phyloP scores from a whole-genome alignment of 1,284 basidiomycete species.

The Peniophora sp. region DNA sequence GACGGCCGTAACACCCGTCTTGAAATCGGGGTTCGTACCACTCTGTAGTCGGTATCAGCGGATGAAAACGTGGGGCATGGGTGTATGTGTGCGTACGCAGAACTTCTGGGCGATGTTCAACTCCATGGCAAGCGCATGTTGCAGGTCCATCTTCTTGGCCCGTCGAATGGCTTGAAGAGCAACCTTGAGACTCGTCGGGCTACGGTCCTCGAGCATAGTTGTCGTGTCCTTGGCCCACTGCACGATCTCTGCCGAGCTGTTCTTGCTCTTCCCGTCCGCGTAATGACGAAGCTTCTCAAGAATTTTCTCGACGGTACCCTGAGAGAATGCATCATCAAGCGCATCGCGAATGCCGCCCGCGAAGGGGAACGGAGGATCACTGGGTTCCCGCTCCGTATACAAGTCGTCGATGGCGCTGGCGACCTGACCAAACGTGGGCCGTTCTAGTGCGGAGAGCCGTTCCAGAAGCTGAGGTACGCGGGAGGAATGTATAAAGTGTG shows the following conservation, averaged over 20 bases:
- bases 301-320: slow-evolving; percentile 66
- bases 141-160: slow-evolving; percentile 56
- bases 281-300: slow-evolving; percentile 47
- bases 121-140: slow-evolving; percentile 75
- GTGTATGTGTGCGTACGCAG: slow-evolving; percentile 51
- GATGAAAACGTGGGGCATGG: neutral
- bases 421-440: slow-evolving; percentile 39
- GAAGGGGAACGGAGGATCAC: slow-evolving; percentile 50
- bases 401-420: slow-evolving; percentile 63
- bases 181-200: slow-evolving; percentile 88
- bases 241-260: slow-evolving; percentile 38
- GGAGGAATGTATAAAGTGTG: slow-evolving; percentile 80
- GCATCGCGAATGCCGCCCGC: slow-evolving; percentile 61
- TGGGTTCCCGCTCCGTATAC: slow-evolving; percentile 46
- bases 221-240: slow-evolving; percentile 74
- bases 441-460: slow-evolving; percentile 52
- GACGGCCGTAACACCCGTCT: slow-evolving; percentile 70
- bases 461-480: slow-evolving; percentile 64
- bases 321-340: slow-evolving; percentile 73
- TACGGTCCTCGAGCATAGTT: slow-evolving; percentile 56
- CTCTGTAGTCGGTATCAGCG: slow-evolving; percentile 31
- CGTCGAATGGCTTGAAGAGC: slow-evolving; percentile 71
- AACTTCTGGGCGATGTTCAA: slow-evolving; percentile 73
- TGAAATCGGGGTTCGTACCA: slow-evolving; percentile 76
- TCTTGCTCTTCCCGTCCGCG: slow-evolving; percentile 20